Conservation (phyloP, 2,329 filamentous ascomycete species). For the Venturia oleaginea region DNA sequence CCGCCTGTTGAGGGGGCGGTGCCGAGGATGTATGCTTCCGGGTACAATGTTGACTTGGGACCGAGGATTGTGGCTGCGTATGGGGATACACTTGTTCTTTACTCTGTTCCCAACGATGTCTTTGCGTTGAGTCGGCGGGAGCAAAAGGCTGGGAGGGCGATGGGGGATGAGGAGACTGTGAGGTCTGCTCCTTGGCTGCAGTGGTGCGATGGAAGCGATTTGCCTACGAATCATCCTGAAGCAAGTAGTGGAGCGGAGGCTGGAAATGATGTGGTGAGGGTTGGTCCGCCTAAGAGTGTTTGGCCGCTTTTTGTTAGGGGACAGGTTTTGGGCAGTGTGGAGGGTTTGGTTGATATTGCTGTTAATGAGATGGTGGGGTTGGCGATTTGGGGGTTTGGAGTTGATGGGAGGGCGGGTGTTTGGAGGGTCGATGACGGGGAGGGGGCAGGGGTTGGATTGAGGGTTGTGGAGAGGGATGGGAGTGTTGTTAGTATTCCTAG, state of each 20-base stretch:
- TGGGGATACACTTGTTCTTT: constrained; percentile 46
- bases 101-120: constrained; percentile 50
- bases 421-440: constrained; percentile 8
- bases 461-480: constrained; percentile 8
- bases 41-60: constrained; percentile 48
- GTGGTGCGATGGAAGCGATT: constrained; percentile 9
- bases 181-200: background rate
- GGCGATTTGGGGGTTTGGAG: constrained; percentile 44
- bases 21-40: constrained; percentile 48
- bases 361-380: constrained; percentile 38
- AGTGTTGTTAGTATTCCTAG: background rate
- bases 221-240: background rate
- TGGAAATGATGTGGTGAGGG: constrained; percentile 15
- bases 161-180: background rate
- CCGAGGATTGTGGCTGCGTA: constrained; percentile 51
- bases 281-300: constrained; percentile 21
- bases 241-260: background rate
- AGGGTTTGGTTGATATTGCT: constrained; percentile 41
- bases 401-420: constrained; percentile 33
- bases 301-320: constrained; percentile 45
- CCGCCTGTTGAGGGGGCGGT: constrained; percentile 26
- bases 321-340: constrained; percentile 38
- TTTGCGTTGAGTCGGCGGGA: constrained; percentile 34
- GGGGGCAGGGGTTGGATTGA: background rate
- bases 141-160: constrained; percentile 17